Evolutionary conservation across 2,329 filamentous ascomycete genomes (phyloP).

Genomic region (Claviceps humidiphila): DNA sequence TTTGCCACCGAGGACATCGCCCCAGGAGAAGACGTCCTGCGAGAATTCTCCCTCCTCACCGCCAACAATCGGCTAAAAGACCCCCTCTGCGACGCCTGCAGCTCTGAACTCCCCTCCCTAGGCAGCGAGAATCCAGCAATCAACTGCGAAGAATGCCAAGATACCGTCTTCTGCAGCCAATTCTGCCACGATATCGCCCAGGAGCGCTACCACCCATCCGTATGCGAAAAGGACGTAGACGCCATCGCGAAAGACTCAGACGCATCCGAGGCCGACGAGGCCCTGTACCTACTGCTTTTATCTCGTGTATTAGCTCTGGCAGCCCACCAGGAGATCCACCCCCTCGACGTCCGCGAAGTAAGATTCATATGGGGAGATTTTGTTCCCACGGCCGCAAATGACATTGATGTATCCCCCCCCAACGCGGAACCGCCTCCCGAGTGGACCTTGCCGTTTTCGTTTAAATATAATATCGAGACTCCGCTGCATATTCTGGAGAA

Average conservation of each 20-base stretch:
- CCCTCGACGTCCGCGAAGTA: conserved; percentile 49
- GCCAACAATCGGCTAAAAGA: conserved; percentile 83
- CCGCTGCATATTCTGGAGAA: conserved; percentile 70
- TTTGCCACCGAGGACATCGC: conserved; percentile 75
- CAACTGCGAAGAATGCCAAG: conserved; percentile 46
- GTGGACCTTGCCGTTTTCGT: conserved; percentile 65
- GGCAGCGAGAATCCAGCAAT: conserved; percentile 32
- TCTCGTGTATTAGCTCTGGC: conserved; percentile 51
- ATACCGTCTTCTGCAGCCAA: conserved; percentile 53
- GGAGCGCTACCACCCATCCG: conserved; percentile 47
- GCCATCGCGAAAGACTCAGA: conserved; percentile 51
- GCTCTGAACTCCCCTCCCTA: conserved; percentile 53
- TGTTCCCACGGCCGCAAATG: conserved; percentile 36
- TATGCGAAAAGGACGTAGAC: conserved; percentile 55
- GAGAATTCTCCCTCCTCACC: conserved; percentile 75
- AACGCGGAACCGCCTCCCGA: conserved; percentile 43
- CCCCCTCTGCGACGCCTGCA: conserved; percentile 80
- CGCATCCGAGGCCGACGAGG: conserved; percentile 43
- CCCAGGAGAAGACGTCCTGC: conserved; percentile 62
- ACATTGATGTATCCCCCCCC: conserved; percentile 39
- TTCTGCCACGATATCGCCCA: conserved; percentile 45
- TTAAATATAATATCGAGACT: conserved; percentile 59
- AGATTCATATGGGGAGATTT: conserved; percentile 62
- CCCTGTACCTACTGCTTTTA: conserved; percentile 50
- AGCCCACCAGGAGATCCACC: conserved; percentile 45